Percentiles rank a stretch among this genome's conserved stretches.
phyloP scores from a whole-genome alignment of 2,329 filamentous ascomycete genomes.

The Arthrobotrys musiformis region DNA sequence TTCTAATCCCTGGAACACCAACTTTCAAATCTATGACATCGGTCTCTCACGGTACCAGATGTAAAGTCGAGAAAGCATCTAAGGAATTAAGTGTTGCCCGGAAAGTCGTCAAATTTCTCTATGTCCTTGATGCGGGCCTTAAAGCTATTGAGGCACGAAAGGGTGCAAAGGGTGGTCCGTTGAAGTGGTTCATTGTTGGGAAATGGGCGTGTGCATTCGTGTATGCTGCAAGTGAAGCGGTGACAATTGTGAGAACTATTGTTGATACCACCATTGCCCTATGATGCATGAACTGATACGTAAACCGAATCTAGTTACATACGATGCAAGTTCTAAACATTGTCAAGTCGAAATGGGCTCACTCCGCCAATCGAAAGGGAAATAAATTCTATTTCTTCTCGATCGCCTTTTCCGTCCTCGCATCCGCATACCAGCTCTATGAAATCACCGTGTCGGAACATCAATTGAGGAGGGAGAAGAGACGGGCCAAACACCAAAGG shows the following conservation, averaged over 20 bases:
- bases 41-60: slow-evolving; percentile 11
- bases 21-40: slow-evolving; percentile 16
- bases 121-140: slow-evolving; percentile 45
- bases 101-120: slow-evolving; percentile 53
- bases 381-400: slow-evolving; percentile 52
- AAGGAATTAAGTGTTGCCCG: slow-evolving; percentile 43
- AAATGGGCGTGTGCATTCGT: slow-evolving; percentile 54
- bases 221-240: slow-evolving; percentile 41
- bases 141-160: slow-evolving; percentile 49
- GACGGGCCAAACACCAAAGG: slow-evolving; percentile 23
- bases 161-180: slow-evolving; percentile 29
- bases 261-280: too few relatives aligned
- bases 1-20: slow-evolving; percentile 35
- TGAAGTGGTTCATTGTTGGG: slow-evolving; percentile 55
- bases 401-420: slow-evolving; percentile 47
- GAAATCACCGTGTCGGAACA: slow-evolving; percentile 39
- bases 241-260: slow-evolving; percentile 46
- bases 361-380: slow-evolving; percentile 30
- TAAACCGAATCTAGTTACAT: slow-evolving; percentile 25
- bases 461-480: slow-evolving; percentile 33
- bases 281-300: background rate
- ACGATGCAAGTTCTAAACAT: slow-evolving; percentile 41
- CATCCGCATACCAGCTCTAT: slow-evolving; percentile 47
- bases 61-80: slow-evolving; percentile 33
- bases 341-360: slow-evolving; percentile 42